Percentiles rank a stretch among this genome's conserved stretches.
Evolutionary conservation across 2,329 filamentous ascomycete species (phyloP).

Genomic region (Plenodomus tracheiphilus): DNA sequence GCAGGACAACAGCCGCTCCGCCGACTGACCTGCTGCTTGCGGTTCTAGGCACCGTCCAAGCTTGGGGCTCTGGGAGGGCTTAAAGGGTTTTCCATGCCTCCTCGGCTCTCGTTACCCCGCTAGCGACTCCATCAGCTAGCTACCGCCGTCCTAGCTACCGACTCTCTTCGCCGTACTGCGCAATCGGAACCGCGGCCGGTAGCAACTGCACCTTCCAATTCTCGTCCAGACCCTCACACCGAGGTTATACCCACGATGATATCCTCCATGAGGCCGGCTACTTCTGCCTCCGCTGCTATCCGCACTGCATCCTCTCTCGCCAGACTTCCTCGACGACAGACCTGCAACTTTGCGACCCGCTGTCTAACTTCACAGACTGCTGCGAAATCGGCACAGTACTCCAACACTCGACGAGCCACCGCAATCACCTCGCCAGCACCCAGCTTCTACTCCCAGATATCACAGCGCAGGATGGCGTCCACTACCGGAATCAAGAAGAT

Average conservation of each 20-base stretch:
- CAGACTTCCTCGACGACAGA: slow-evolving; percentile 24
- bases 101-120: slow-evolving; percentile 40
- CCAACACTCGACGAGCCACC: slow-evolving; percentile 18
- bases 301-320: slow-evolving; percentile 27
- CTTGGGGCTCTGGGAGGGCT: slow-evolving; percentile 13
- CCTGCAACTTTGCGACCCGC: slow-evolving; percentile 35
- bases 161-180: slow-evolving; percentile 15
- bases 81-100: slow-evolving; percentile 17
- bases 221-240: slow-evolving; percentile 18
- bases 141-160: slow-evolving; percentile 12
- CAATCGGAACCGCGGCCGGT: slow-evolving; percentile 31
- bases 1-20: slow-evolving; percentile 18
- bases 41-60: slow-evolving; percentile 7
- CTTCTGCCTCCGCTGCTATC: slow-evolving; percentile 30
- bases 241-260: slow-evolving; percentile 29
- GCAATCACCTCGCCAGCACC: slow-evolving; percentile 9
- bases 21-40: slow-evolving; percentile 17
- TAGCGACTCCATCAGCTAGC: slow-evolving; percentile 16
- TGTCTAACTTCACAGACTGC: slow-evolving; percentile 28
- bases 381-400: slow-evolving; percentile 29
- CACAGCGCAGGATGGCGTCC: slow-evolving; percentile 39
- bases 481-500: slow-evolving; percentile 90
- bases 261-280: slow-evolving; percentile 35
- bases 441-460: slow-evolving; percentile 11
- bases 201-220: slow-evolving; percentile 16